Evolutionary conservation across 805 yeast species (phyloP), one percentile per base, ranked within the genome.

Genomic region (Blastobotrys parvus): DNA sequence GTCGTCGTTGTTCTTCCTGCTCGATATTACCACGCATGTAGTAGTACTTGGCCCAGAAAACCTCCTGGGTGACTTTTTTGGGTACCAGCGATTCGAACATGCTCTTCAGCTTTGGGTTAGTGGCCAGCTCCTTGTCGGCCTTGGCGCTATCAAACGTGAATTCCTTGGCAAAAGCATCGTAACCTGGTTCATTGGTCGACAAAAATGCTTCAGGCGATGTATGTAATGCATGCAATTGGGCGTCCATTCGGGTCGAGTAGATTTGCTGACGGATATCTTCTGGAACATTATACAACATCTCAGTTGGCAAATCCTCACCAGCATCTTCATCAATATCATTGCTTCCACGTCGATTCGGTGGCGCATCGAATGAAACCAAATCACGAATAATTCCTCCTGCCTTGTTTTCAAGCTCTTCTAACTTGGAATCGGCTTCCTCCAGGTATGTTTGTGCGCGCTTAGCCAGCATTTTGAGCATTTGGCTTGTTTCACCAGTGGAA

Each of bases 41-140:
- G 61, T 77, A 82, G 62, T 85, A 88, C 27, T 79, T 70, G 36
- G 67, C 64, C 97, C 97, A 89, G 60, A 89, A 89, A 38, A 67
- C 67, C 20, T 71, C 65, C 53, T 79, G 82, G 3, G 75, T 55
- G 30, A 80, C 61, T 51, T 72, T 59, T 5, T 70, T 73, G 0
- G 95, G 94, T 1, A 88, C 94, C 5, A 87, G 58, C 22, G 65
- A 63, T 43, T 76, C 74, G 76, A 77, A 76, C 32, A 83, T 61
- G 25, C 63, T 63, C 20, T 68, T 63, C 47, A 87, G 70, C 19
- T 76, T 72, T 3, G 75, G 69, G 50, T 77, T 71, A 41, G 64
- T 57, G 16, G 65, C 61, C 41, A 82, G 61, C n/a, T n/a, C n/a
- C n/a, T n/a, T n/a, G 35, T 78, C 65, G 1, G 58, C 54, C 2